phyloP scores from a whole-genome alignment of 2,329 filamentous ascomycete species.

The Coleophoma crateriformis region DNA sequence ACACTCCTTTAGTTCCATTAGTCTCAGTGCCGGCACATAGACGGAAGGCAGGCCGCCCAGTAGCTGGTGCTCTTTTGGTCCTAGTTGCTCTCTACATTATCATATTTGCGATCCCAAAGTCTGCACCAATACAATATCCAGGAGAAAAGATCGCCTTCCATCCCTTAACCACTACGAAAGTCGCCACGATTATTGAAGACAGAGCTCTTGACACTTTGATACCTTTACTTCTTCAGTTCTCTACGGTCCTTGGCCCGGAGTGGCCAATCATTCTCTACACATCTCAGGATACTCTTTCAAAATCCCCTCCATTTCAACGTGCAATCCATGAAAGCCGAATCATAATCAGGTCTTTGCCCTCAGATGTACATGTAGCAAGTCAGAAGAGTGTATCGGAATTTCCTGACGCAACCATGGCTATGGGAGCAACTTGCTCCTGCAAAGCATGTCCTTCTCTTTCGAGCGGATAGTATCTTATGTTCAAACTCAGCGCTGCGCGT shows the following conservation, averaged over 20 bases:
- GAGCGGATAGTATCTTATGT: slow-evolving; percentile 25
- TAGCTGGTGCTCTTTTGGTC: neutral
- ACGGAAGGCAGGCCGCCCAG: no score
- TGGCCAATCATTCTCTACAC: slow-evolving; percentile 41
- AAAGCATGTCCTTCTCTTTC: slow-evolving; percentile 24
- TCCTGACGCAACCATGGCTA: slow-evolving; percentile 25
- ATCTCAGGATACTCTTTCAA: slow-evolving; percentile 8
- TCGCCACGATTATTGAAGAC: slow-evolving; percentile 34
- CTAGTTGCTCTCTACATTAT: neutral
- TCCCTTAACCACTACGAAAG: slow-evolving; percentile 22
- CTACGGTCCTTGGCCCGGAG: slow-evolving; percentile 32
- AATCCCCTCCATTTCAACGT: slow-evolving; percentile 28
- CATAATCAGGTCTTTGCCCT: slow-evolving; percentile 29
- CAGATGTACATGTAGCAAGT: slow-evolving; percentile 23
- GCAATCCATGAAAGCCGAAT: slow-evolving; percentile 24
- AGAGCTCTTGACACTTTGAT: slow-evolving; percentile 26
- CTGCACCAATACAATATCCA: neutral
- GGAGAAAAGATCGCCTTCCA: neutral
- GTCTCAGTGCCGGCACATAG: no score
- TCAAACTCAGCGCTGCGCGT: slow-evolving; percentile 15
- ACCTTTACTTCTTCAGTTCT: slow-evolving; percentile 33
- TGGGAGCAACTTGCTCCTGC: slow-evolving; percentile 26
- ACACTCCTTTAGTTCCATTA: no score
- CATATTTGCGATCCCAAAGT: neutral
- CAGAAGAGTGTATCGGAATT: slow-evolving; percentile 28